Evolutionary conservation across 2,329 filamentous ascomycete genomes (phyloP), one percentile per base, ranked within the genome.

Genomic region (Cyclaneusma minus): DNA sequence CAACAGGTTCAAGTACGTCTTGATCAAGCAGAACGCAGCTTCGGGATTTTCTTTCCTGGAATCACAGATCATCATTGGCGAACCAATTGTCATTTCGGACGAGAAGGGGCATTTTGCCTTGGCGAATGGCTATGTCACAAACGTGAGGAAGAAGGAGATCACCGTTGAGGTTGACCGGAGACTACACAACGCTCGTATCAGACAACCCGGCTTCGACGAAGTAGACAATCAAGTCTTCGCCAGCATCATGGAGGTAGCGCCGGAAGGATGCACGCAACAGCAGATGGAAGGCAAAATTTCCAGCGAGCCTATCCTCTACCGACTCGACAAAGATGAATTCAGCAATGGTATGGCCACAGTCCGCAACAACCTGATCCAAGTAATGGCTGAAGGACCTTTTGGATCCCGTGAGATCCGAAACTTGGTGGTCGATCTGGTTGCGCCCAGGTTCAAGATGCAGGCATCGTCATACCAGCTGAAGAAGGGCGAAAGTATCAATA

Each of bases 261-360:
- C 60, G 4, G 64, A 72, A 39, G 67, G 62, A 2, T 59, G 57
- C 18, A 54, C 53, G 1, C 54, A 60, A 13, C 56, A 65, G 18
- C 55, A 68, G 30, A 58, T 62, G 4, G 51, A 65, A 21, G 58
- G 54, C 15, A 64, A 58, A 37, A 58, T 61, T 36, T 58, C 62
- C 31, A 57, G 62, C 30, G 49, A 63, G 4, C 67, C 67, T 4
- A 55, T 78, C 5, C 61, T 70, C 25, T 98, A 93, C 42, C 77
- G 89, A 13, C 60, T 98, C 4, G 89, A 98, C 52, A 94, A 94
- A 48, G 89, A 98, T 42, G 89, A 98, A 45, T 98, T 98, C 51
- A 92, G 83, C 52, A 95, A 92, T 42, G 89, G 89, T 30, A 92
- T 98, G 82, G 84, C 89, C 3, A 78, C 79, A 16, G 81, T 93